Evolutionary conservation across 2,329 filamentous ascomycete genomes (phyloP).

Genomic region (Microdochium nivale): DNA sequence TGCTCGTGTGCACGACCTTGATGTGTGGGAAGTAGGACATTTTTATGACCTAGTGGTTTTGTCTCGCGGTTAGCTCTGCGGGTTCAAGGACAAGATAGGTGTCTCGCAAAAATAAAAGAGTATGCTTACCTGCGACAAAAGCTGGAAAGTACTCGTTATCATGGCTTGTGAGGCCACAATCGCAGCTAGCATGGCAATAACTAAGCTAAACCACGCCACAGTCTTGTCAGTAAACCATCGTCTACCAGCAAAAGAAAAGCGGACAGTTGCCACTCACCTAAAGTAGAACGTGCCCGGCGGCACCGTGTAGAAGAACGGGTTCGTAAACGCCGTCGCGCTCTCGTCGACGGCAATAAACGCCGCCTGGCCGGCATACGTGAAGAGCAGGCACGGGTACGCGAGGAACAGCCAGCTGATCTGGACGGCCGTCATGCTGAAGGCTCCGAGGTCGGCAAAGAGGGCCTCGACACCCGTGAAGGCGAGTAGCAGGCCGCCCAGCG

Average conservation of each 20-base stretch:
- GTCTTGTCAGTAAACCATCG: background rate
- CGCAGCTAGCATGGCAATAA: conserved; percentile 58
- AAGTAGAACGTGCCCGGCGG: conserved; percentile 59
- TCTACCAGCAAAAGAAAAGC: background rate
- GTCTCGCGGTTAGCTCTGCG: too few species aligned
- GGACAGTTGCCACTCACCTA: background rate
- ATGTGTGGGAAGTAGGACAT: conserved; percentile 63
- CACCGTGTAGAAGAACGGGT: conserved; percentile 63
- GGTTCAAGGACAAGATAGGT: too few species aligned
- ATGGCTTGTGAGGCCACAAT: conserved; percentile 69
- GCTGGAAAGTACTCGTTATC: conserved; percentile 63
- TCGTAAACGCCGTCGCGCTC: conserved; percentile 45
- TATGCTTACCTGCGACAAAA: conserved; percentile 8
- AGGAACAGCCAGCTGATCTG: conserved; percentile 62
- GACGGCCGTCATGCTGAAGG: conserved; percentile 58
- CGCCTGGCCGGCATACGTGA: conserved; percentile 62
- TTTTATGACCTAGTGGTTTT: conserved; percentile 54
- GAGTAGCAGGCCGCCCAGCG: conserved; percentile 57
- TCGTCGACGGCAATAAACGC: conserved; percentile 48
- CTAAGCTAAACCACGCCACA: conserved; percentile 30
- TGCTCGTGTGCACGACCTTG: conserved; percentile 59
- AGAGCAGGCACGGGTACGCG: conserved; percentile 52
- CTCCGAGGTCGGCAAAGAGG: conserved; percentile 65
- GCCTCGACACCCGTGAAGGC: conserved; percentile 68
- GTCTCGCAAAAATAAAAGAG: background rate